phyloP scores from a whole-genome alignment of 371 early-diverging fungal genomes.

The Apophysomyces elegans region DNA sequence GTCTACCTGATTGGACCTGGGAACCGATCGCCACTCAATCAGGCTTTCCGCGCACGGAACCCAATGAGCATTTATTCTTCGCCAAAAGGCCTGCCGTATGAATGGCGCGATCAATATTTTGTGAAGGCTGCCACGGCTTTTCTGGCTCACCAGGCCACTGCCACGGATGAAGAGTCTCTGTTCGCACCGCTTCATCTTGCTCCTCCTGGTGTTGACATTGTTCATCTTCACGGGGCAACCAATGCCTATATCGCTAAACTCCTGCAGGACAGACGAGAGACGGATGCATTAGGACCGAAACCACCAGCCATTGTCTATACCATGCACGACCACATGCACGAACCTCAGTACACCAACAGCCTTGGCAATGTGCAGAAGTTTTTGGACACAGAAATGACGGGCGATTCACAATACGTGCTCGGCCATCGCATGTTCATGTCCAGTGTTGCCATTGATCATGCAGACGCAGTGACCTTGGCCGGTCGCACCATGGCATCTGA shows the following conservation, averaged over 20 bases:
- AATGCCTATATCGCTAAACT: slow-evolving; percentile 62
- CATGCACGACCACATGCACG: slow-evolving; percentile 65
- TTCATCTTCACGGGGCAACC: slow-evolving; percentile 69
- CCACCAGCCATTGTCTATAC: slow-evolving; percentile 69
- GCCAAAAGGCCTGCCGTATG: slow-evolving; percentile 54
- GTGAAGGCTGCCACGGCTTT: slow-evolving; percentile 66
- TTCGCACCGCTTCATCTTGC: slow-evolving; percentile 48
- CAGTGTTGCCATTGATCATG: slow-evolving; percentile 58
- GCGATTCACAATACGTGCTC: slow-evolving; percentile 42
- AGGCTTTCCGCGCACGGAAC: slow-evolving; percentile 55
- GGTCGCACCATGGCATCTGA: slow-evolving; percentile 61
- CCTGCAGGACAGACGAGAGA: slow-evolving; percentile 44
- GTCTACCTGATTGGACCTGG: slow-evolving; percentile 69
- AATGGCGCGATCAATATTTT: slow-evolving; percentile 72
- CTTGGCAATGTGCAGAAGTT: slow-evolving; percentile 60
- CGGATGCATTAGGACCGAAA: slow-evolving; percentile 39
- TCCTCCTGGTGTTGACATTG: slow-evolving; percentile 51
- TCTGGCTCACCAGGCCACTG: slow-evolving; percentile 55
- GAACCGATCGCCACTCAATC: slow-evolving; percentile 56
- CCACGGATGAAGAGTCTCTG: slow-evolving; percentile 55
- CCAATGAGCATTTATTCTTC: slow-evolving; percentile 53
- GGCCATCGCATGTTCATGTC: slow-evolving; percentile 66
- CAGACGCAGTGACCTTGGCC: slow-evolving; percentile 62
- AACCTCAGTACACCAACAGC: slow-evolving; percentile 61
- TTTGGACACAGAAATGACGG: slow-evolving; percentile 27